phyloP scores from a whole-genome alignment of 1,139 yeast genomes.

The Candida dubliniensis region DNA sequence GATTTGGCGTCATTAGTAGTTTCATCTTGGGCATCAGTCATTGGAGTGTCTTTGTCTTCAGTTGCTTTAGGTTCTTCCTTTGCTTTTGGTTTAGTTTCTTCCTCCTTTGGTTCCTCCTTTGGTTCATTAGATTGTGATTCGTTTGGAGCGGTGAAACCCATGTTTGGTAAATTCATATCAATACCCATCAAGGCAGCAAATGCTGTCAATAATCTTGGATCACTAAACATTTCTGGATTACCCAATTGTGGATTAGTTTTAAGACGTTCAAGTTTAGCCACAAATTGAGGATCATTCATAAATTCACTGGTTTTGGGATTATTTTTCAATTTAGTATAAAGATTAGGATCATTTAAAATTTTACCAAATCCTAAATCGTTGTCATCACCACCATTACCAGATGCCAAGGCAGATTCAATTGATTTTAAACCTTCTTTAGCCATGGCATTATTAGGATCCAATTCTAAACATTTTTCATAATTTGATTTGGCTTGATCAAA shows the following conservation, averaged over 20 bases:
- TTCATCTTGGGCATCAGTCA: conserved; percentile 22
- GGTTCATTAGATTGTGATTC: background rate
- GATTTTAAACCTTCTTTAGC: conserved; percentile 80
- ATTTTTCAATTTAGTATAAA: conserved; percentile 69
- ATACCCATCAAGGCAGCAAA: conserved; percentile 88
- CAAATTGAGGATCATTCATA: conserved; percentile 85
- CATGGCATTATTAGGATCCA: conserved; percentile 81
- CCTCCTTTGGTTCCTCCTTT: conserved; percentile 16
- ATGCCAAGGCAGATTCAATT: conserved; percentile 52
- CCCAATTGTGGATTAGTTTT: conserved; percentile 76
- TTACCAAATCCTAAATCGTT: conserved; percentile 79
- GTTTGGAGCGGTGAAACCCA: conserved; percentile 18
- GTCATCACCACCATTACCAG: conserved; percentile 33
- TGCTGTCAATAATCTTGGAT: conserved; percentile 85
- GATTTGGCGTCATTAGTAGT: conserved; percentile 27
- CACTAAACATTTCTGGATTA: conserved; percentile 64
- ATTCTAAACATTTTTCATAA: conserved; percentile 77
- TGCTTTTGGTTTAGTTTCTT: conserved; percentile 27
- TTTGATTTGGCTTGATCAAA: conserved; percentile 66
- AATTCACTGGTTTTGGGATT: conserved; percentile 87
- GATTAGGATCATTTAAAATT: conserved; percentile 77
- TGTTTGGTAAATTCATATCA: conserved; percentile 57
- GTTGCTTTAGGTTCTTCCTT: conserved; percentile 19
- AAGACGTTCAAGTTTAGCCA: conserved; percentile 65
- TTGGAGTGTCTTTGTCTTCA: conserved; percentile 29